phyloP scores from a whole-genome alignment of 805 yeast genomes.

The Candida ficus region DNA sequence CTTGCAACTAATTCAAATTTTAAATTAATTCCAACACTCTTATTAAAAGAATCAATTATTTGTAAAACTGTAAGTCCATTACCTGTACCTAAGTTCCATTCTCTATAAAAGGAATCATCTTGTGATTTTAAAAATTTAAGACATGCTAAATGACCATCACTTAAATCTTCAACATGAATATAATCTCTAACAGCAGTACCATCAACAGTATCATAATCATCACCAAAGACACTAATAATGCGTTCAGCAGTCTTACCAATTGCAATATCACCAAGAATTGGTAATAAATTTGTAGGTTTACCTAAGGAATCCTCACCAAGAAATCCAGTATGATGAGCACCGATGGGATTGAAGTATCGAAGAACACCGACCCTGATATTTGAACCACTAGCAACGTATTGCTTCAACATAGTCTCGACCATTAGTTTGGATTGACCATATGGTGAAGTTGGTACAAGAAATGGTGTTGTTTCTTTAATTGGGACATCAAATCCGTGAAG shows the following conservation, averaged over 20 bases:
- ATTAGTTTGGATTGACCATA: slow-evolving; percentile 69
- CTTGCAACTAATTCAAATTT: slow-evolving; percentile 63
- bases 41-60: slow-evolving; percentile 57
- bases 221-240: slow-evolving; percentile 66
- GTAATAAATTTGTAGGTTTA: slow-evolving; percentile 70
- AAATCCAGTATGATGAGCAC: slow-evolving; percentile 78
- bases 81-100: slow-evolving; percentile 84
- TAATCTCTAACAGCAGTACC: slow-evolving; percentile 83
- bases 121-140: slow-evolving; percentile 44
- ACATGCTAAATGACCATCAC: slow-evolving; percentile 73
- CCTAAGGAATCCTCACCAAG: slow-evolving; percentile 82
- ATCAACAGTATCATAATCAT: slow-evolving; percentile 65
- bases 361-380: slow-evolving; percentile 57
- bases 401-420: slow-evolving; percentile 43
- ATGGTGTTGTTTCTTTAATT: slow-evolving; percentile 66
- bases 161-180: slow-evolving; percentile 75
- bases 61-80: slow-evolving; percentile 75
- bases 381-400: slow-evolving; percentile 41
- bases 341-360: slow-evolving; percentile 80
- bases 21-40: slow-evolving; percentile 57
- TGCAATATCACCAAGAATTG: slow-evolving; percentile 75
- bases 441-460: slow-evolving; percentile 70
- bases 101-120: slow-evolving; percentile 50
- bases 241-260: slow-evolving; percentile 41
- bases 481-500: slow-evolving; percentile 69